Base-by-base conservation (phyloP, 2,329 filamentous ascomycete species). In the Akanthomyces uredinophilus region DNA sequence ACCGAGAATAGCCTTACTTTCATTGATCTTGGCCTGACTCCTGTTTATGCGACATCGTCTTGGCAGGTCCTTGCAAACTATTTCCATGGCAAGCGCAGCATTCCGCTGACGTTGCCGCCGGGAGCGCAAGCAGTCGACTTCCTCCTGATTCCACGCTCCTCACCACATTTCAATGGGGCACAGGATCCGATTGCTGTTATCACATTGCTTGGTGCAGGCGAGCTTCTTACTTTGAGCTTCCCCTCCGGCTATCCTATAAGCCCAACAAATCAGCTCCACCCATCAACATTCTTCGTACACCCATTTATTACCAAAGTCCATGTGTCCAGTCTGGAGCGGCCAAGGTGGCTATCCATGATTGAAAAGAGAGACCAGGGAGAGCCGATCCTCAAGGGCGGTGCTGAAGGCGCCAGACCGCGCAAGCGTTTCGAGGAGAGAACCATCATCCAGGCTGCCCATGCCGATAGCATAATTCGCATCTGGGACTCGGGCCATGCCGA, bases 401-500 rank as follows among this genome's bases (percentile, higher is more conserved):
- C 87, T 1, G 88, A 90, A 71, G 88, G 84, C 1, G 80, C 82
- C 5, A 85, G 87, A 65, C 85, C 87, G 7, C 78, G 91, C 46
- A 90, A 91, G 68, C 81, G 91, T 65, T 93, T 91, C 68, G 92
- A 96, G 70, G 83, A 87, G 64, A 85, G 95, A 53, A 96, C 92
- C 62, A 85, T 98, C 50, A 83, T 96, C 7, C 89, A 94, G 64
- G 91, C 91, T 5, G 89, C 92, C 0, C 94, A 99, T 73, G 92
- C 89, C 3, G 95, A 99, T 74, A 92, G 93, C 59, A 96, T 90
- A 0, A 81, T 99, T n/a, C 83, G 93, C 37, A 79, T 98, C 7
- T 99, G 93, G 92, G 95, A 99, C 74, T 86, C 89, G 22, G 95
- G 95, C 0, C 90, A 96, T 69, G 90, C 87, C 16, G 95, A 99